phyloP scores from a whole-genome alignment of 2,329 filamentous ascomycete genomes.

The Trichoderma breve region DNA sequence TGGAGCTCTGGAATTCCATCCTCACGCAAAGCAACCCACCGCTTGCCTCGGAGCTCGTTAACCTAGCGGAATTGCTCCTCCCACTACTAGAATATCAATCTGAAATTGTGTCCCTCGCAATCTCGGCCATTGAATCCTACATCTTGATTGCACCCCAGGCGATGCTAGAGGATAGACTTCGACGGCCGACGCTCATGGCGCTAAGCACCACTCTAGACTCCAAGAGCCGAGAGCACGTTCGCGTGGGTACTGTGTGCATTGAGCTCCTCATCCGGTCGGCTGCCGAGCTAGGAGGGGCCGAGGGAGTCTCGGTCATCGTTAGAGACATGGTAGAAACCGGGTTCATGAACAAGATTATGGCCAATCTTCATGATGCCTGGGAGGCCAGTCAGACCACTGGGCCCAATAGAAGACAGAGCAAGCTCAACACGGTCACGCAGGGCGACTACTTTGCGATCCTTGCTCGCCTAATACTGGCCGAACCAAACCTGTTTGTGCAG shows the following conservation, averaged over 20 bases:
- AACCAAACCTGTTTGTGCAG: conserved; percentile 65
- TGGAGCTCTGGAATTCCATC: conserved; percentile 84
- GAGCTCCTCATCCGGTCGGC: conserved; percentile 65
- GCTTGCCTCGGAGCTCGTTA: conserved; percentile 59
- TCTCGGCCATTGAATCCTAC: conserved; percentile 68
- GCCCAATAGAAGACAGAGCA: conserved; percentile 66
- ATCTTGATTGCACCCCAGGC: conserved; percentile 67
- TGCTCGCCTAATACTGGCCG: conserved; percentile 71
- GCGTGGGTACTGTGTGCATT: conserved; percentile 58
- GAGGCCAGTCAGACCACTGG: conserved; percentile 79
- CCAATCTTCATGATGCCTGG: conserved; percentile 65
- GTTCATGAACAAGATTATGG: conserved; percentile 62
- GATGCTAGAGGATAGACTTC: conserved; percentile 57
- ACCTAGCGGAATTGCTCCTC: conserved; percentile 61
- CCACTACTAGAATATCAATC: conserved; percentile 66
- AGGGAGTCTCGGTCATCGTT: conserved; percentile 61
- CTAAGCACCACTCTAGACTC: conserved; percentile 51
- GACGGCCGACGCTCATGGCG: conserved; percentile 48
- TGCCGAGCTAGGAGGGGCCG: conserved; percentile 58
- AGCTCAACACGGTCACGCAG: conserved; percentile 72
- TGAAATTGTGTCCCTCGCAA: conserved; percentile 59
- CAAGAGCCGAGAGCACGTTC: conserved; percentile 56
- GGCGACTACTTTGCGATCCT: conserved; percentile 84
- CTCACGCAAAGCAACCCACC: conserved; percentile 64
- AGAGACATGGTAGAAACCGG: conserved; percentile 63